These are phyloP conservation scores for Pyrenophora seminiperda DNA, from an alignment of 2,329 filamentous ascomycete genomes.

Conservation along the genomic window DNA sequence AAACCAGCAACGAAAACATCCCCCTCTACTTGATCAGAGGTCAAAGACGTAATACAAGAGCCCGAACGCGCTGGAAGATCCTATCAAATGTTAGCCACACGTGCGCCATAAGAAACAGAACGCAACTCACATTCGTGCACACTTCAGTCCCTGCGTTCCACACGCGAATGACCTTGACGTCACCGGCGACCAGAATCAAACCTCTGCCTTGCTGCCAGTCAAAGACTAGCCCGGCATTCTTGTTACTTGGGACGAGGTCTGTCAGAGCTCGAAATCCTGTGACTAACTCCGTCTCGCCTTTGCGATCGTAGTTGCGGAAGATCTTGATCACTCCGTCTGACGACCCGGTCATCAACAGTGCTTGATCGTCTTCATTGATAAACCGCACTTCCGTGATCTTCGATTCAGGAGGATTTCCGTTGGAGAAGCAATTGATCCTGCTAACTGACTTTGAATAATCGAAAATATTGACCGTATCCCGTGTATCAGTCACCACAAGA, in stretches of 20 bases:
- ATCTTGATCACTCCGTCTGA: slow-evolving; percentile 94
- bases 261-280: slow-evolving; percentile 90
- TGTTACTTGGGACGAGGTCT: slow-evolving; percentile 90
- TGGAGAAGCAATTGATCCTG: slow-evolving; percentile 87
- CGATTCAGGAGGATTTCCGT: slow-evolving; percentile 88
- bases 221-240: slow-evolving; percentile 94
- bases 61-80: slow-evolving; percentile 95
- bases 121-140: slow-evolving; percentile 69
- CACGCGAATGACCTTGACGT: slow-evolving; percentile 91
- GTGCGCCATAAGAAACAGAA: neutral
- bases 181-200: slow-evolving; percentile 90
- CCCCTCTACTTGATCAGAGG: slow-evolving; percentile 96
- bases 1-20: slow-evolving; percentile 96
- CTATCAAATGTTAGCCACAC: slow-evolving; percentile 39
- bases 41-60: slow-evolving; percentile 93
- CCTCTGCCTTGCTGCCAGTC: slow-evolving; percentile 99
- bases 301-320: slow-evolving; percentile 87
- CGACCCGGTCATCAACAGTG: slow-evolving; percentile 90
- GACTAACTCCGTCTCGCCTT: slow-evolving; percentile 78
- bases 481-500: slow-evolving; percentile 88
- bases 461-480: slow-evolving; percentile 87
- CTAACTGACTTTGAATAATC: slow-evolving; percentile 67
- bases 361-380: slow-evolving; percentile 98
- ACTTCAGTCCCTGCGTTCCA: slow-evolving; percentile 96
- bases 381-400: slow-evolving; percentile 95